Base-by-base conservation (phyloP, 345 rosid genomes). In the Linum trigynum region DNA sequence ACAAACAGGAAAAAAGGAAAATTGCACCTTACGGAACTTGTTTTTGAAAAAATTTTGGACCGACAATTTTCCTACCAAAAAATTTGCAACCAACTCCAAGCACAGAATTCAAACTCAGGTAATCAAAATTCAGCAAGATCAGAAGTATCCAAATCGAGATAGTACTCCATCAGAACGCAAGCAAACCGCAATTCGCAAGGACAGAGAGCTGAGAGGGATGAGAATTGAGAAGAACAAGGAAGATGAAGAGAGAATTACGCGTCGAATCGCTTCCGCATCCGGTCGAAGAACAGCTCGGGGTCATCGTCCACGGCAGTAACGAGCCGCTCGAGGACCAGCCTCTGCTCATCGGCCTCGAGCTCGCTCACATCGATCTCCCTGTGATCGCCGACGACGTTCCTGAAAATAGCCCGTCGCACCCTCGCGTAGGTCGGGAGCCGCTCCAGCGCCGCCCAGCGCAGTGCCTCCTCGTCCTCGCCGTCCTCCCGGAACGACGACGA, bases 391-490 rank as follows among this genome's bases (percentile, higher is more conserved):
- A 71, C 78, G 67, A 83, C 56, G 69, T 86, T 84, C 80, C 59
- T 81, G 75, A 88, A 94, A 58, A 94, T 86, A 37, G 92, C 96
- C 5, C 92, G 76, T 10, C 99, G 86, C 16, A 77, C 87, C 5
- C 97, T 73, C 2, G 76, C 59, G 67, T 88, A 86, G 15, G 97
- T 90, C 3, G 99, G 99, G 50, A 94, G 75, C 39, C 99, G 79
- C 83, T 94, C 92, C 51, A 94, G 67, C 67, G 95, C 99, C 15
- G 89, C 99, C 97, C 96, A 92, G 16, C 82, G 87, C 2, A 92
- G 86, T 61, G 86, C 91, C 79, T 90, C 97, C 81, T 92, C 92
- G 15, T 89, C 84, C 17, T 79, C 86, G 0, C 70, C 86, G 38
- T 77, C 82, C 69, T 85, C 90, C 71, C 75, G 68, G 62, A 78